These are phyloP conservation scores for Argentina anserina DNA, from an alignment of 306 rosid species.

Conservation along the genomic window DNA sequence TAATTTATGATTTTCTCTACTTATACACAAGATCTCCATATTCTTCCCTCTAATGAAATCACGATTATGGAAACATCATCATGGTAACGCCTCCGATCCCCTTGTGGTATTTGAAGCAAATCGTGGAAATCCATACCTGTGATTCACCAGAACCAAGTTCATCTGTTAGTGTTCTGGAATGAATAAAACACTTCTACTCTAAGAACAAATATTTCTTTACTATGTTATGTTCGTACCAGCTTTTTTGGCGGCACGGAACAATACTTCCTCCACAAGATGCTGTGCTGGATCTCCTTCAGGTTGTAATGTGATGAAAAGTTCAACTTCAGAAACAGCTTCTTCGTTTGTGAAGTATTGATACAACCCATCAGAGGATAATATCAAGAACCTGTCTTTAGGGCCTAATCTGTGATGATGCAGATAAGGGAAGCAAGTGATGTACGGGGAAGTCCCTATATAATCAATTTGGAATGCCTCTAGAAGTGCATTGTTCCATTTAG, in stretches of 20 bases:
- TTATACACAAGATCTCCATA: conserved; percentile 98
- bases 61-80: conserved; percentile 96
- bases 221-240: conserved; percentile 47
- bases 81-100: conserved; percentile 91
- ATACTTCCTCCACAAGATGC: conserved; percentile 86
- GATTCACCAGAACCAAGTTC: conserved; percentile 20
- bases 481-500: conserved; percentile 96
- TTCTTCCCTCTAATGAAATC: conserved; percentile 95
- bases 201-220: not conserved
- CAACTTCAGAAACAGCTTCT: conserved; percentile 96
- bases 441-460: conserved; percentile 75
- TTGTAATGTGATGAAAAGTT: conserved; percentile 80
- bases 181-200: not conserved
- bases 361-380: conserved; percentile 88
- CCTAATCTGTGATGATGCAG: conserved; percentile 87
- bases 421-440: conserved; percentile 81
- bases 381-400: conserved; percentile 82
- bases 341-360: conserved; percentile 91
- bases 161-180: conserved; percentile 4
- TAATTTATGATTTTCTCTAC: conserved; percentile 31
- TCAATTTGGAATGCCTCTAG: conserved; percentile 89
- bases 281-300: conserved; percentile 99
- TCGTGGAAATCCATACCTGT: conserved; percentile 94
- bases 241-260: conserved; percentile 94
- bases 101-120: conserved; percentile 92